Evolutionary conservation across 768 basidiomycete species (phyloP).

Genomic region (Phylloporus sp.): DNA sequence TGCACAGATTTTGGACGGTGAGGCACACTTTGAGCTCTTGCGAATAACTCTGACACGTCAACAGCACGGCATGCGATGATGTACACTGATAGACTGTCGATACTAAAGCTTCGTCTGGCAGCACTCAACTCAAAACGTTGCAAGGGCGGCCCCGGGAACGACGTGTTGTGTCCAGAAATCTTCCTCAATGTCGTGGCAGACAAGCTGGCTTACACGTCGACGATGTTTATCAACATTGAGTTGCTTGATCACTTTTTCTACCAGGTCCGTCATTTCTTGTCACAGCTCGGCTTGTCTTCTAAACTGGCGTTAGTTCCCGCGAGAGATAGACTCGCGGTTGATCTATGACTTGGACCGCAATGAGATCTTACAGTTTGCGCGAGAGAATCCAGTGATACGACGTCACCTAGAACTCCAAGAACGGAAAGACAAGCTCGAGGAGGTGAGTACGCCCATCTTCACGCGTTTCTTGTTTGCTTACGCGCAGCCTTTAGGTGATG

Average conservation of each 20-base stretch:
- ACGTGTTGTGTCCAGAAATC: slow-evolving; percentile 91
- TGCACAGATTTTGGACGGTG: slow-evolving; percentile 89
- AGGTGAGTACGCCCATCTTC: slow-evolving; percentile 44
- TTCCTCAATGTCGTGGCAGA: slow-evolving; percentile 97
- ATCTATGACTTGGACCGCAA: slow-evolving; percentile 90
- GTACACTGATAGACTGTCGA: slow-evolving; percentile 73
- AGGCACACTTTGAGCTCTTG: slow-evolving; percentile 20
- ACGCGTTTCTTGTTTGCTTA: slow-evolving; percentile 5
- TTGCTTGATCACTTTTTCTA: slow-evolving; percentile 98
- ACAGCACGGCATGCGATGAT: slow-evolving; percentile 90
- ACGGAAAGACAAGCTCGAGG: slow-evolving; percentile 95
- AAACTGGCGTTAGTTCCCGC: slow-evolving; percentile 69
- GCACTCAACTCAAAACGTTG: slow-evolving; percentile 90
- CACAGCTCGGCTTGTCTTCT: neutral
- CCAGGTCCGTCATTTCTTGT: slow-evolving; percentile 54
- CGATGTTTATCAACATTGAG: slow-evolving; percentile 99
- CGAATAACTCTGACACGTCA: slow-evolving; percentile 4
- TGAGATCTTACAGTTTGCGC: slow-evolving; percentile 88
- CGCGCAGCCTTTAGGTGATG: slow-evolving; percentile 64
- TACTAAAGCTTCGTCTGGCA: slow-evolving; percentile 81
- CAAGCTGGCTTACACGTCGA: slow-evolving; percentile 91
- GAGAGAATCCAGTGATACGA: slow-evolving; percentile 89
- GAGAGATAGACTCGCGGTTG: slow-evolving; percentile 92
- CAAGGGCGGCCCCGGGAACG: slow-evolving; percentile 79
- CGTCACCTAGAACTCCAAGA: slow-evolving; percentile 92